Evolutionary conservation across 768 basidiomycete species (phyloP), one percentile per base, ranked within the genome.

Genomic region (Collybia nuda): DNA sequence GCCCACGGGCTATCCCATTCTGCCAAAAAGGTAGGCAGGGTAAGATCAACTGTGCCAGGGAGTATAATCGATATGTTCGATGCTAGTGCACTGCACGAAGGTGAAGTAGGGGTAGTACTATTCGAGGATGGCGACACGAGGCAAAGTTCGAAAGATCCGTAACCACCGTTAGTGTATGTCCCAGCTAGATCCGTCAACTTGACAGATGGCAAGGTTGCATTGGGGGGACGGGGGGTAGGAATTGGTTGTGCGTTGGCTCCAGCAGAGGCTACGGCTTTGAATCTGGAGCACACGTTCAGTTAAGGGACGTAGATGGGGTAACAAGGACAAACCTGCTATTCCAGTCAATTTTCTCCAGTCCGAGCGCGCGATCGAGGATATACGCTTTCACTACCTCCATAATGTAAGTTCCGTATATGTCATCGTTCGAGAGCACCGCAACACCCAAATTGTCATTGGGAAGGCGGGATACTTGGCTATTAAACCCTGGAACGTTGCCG

Each of bases 381-480:
- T 54, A 63, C 28, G n/a, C n/a, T 41, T 62, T 64, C 32, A 65
- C 51, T 22, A 62, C 43, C 15, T 62, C 57, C 17, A 47, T 37
- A 24, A 64, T 53, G 2, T 36, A 19, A 6, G 9, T 37, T 0
- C 66, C 64, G 39, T 60, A 59, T 8, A 53, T 47, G 24, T 63
- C 47, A 28, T 67, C 66, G 48, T 67, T 67, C 14, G 59, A 57
- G n/a, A 67, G 44, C 19, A 67, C 64, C 1, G 61, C 60, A 8
- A 64, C 47, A 7, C 64, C 66, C 24, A 66, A 12, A 40, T 39
- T 40, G 21, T 57, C 50, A 21, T 43, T 47, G 2, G 56, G 59
- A 4, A 58, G 50, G 28, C 52, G 55, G 40, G 32, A 54, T 24
- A 62, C n/a, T 39, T 51, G 40, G 18, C 44, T 50, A 26, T 45